Evolutionary conservation across 805 yeast species (phyloP), one percentile per base, ranked within the genome.

Genomic region (Kazachstania bromeliacearum): DNA sequence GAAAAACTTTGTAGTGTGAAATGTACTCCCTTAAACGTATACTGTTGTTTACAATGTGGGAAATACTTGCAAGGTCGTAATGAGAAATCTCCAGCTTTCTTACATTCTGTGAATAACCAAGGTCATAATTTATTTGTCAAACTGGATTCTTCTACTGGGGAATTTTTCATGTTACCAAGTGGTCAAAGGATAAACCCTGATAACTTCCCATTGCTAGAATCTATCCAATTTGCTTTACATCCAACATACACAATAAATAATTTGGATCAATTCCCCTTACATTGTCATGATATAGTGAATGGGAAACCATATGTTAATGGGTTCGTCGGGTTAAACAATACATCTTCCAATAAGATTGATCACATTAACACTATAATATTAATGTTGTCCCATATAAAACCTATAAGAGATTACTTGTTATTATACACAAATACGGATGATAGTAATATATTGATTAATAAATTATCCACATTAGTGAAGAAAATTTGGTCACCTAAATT

Each of bases 1-100:
- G 85, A 79, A 30, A 76, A 75, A 48, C 55, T 72, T 1, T 84
- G 94, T 55, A 66, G 74, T 29, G 71, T 78, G 0, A 70, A 85
- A 0, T 60, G 82, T 16, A 67, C 84, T 1, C 68, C 64, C 26
- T 60, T 69, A 15, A 79, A 80, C 47, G 70, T 83, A 1, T 80
- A 82, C 48, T 75, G 83, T 22, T 84, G 94, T 50, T 58, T 84
- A 15, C 68, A 68, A 0, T 84, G 94, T 58, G 89, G 88, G 23
- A 77, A 71, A 47, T 84, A 75, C 56, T 69, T 74, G 36, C 79
- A 76, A 45, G 94, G 94, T 1, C 64, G 85, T 17, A 70, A 75
- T 1, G 62, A 57, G 38, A 53, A 70, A n/a, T 73, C 88, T 0
- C 77, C 77, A 16, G 87, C 88, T 0, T 79, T 75, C 47, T 50